These are phyloP conservation scores for Pichia cephalocereana DNA, from an alignment of 805 yeast species.

Conservation along the genomic window DNA sequence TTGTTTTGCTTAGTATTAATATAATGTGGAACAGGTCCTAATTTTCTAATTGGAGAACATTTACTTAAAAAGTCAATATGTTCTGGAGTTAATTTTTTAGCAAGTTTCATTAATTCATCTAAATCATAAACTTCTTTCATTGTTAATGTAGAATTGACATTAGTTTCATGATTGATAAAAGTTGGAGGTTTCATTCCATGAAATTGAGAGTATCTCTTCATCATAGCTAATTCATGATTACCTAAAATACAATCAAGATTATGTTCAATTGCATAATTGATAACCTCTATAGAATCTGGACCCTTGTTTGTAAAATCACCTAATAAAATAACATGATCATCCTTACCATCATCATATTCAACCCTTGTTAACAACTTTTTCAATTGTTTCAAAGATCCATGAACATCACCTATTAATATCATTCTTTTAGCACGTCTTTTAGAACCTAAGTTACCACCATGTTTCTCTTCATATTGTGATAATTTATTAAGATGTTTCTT, in stretches of 20 bases:
- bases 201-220: constrained; percentile 53
- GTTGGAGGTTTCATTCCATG: constrained; percentile 34
- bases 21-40: constrained; percentile 52
- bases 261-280: constrained; percentile 53
- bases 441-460: neutral
- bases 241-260: constrained; percentile 73
- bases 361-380: constrained; percentile 41
- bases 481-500: constrained; percentile 15
- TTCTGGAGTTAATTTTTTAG: constrained; percentile 44
- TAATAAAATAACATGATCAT: constrained; percentile 56
- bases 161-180: constrained; percentile 12
- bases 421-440: constrained; percentile 34
- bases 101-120: constrained; percentile 35
- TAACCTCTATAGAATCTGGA: constrained; percentile 57
- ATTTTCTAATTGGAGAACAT: constrained; percentile 53
- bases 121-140: constrained; percentile 23
- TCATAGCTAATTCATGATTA: constrained; percentile 72
- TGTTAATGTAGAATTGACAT: constrained; percentile 2
- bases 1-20: constrained; percentile 20
- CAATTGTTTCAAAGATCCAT: constrained; percentile 62
- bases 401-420: constrained; percentile 79
- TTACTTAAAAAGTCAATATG: constrained; percentile 53
- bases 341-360: constrained; percentile 31
- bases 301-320: constrained; percentile 91
- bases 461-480: neutral